Evolutionary conservation across 768 basidiomycete genomes (phyloP).

Genomic region (Hygrophorus russula): DNA sequence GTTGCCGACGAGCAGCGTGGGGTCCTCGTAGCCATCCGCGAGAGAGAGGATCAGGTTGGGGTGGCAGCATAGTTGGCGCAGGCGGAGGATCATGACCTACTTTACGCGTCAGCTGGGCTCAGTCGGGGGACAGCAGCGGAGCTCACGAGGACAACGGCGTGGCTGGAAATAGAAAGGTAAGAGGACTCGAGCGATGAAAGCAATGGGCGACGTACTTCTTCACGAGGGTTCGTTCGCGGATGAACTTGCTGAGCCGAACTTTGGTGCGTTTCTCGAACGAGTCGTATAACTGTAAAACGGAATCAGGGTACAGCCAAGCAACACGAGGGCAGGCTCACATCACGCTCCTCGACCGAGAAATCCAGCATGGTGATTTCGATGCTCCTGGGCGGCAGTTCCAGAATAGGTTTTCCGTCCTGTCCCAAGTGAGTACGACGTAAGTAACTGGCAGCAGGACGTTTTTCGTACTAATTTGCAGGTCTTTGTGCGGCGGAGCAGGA

Average conservation of each 20-base stretch:
- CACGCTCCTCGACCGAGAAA: slow-evolving; percentile 56
- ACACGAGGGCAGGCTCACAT: slow-evolving; percentile 25
- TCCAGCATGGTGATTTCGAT: slow-evolving; percentile 48
- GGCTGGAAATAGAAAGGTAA: slow-evolving; percentile 20
- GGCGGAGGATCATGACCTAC: slow-evolving; percentile 62
- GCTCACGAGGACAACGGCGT: slow-evolving; percentile 34
- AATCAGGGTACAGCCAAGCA: neutral
- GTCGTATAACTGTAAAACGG: slow-evolving; percentile 38
- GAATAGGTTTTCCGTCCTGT: slow-evolving; percentile 54
- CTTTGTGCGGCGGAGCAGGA: slow-evolving; percentile 68
- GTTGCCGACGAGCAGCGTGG: slow-evolving; percentile 33
- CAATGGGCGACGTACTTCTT: slow-evolving; percentile 45
- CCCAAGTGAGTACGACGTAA: neutral
- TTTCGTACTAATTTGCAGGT: slow-evolving; percentile 27
- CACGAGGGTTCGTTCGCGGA: slow-evolving; percentile 51
- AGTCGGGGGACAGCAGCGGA: neutral
- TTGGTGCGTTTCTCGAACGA: slow-evolving; percentile 43
- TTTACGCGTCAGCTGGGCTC: neutral
- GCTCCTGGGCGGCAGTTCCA: slow-evolving; percentile 50
- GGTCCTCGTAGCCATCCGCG: slow-evolving; percentile 38
- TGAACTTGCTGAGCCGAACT: slow-evolving; percentile 47
- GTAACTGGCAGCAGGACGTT: neutral
- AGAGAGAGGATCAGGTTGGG: slow-evolving; percentile 58
- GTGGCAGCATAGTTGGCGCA: slow-evolving; percentile 66
- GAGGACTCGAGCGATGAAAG: neutral